These are phyloP conservation scores for Tilletia caries DNA, from an alignment of 1,284 basidiomycete species.

Conservation along the genomic window DNA sequence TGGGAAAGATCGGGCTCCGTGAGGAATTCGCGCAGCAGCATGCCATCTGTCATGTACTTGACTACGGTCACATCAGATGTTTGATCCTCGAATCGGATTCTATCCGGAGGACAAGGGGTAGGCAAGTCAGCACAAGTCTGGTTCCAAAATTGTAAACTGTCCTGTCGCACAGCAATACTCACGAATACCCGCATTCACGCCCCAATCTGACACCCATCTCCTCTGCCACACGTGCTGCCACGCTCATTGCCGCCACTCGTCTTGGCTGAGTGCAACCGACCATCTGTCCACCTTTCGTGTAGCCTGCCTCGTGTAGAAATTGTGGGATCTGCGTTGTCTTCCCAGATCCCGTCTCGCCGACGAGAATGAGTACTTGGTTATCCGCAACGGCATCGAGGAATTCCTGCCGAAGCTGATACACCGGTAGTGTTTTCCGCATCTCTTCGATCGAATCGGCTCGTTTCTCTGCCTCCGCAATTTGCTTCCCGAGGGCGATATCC, in stretches of 20 bases:
- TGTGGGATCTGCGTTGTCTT: constrained; percentile 98
- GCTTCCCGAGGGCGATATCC: constrained; percentile 77
- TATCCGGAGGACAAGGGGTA: constrained; percentile 13
- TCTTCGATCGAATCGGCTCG: constrained; percentile 52
- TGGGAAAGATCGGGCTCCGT: constrained; percentile 47
- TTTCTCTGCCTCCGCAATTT: constrained; percentile 84
- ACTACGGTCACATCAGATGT: constrained; percentile 73
- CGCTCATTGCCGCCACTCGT: constrained; percentile 98
- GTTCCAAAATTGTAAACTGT: background rate
- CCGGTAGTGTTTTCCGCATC: constrained; percentile 46
- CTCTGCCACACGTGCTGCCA: constrained; percentile 95
- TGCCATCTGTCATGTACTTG: constrained; percentile 54
- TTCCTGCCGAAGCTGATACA: constrained; percentile 48
- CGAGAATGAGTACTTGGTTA: constrained; percentile 65
- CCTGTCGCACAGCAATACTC: background rate
- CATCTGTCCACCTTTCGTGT: constrained; percentile 77
- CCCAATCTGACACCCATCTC: constrained; percentile 96
- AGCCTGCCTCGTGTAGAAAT: constrained; percentile 95
- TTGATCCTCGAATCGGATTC: constrained; percentile 96
- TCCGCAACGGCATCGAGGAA: constrained; percentile 75
- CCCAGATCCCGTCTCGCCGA: constrained; percentile 72
- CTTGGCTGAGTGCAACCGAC: constrained; percentile 97
- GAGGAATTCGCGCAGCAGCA: constrained; percentile 52
- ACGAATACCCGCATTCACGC: constrained; percentile 91
- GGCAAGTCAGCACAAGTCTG: background rate